These are phyloP conservation scores for Volvox carteri DNA, from an alignment of 163 green algal genomes.

Conservation along the genomic window DNA sequence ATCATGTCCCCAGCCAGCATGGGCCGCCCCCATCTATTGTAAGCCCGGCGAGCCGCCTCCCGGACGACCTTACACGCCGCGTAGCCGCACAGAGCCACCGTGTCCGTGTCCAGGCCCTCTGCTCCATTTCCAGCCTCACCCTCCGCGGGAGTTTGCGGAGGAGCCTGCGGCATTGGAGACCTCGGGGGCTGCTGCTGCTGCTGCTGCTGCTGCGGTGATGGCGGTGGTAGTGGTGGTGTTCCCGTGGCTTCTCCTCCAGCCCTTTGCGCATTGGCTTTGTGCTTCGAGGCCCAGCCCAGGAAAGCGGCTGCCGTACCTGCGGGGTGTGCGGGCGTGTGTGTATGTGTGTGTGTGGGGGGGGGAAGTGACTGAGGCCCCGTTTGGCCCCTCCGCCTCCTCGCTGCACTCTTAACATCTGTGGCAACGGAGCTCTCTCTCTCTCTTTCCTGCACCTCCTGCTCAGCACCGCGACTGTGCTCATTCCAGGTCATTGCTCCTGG, in stretches of 20 bases:
- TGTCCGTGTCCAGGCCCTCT: background rate
- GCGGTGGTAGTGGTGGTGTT: background rate
- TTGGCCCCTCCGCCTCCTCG: too few relatives aligned
- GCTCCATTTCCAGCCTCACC: background rate
- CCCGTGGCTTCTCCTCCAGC: too few relatives aligned
- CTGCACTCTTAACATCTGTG: too few relatives aligned
- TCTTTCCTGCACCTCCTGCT: too few relatives aligned
- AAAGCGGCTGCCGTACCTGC: slow-evolving; percentile 49
- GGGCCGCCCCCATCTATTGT: background rate
- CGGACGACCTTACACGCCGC: slow-evolving; percentile 41
- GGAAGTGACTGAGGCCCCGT: too few relatives aligned
- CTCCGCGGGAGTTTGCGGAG: background rate
- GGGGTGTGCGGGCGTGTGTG: too few relatives aligned
- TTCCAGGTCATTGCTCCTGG: too few relatives aligned
- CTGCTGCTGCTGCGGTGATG: background rate
- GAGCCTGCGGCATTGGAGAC: background rate
- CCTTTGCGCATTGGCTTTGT: too few relatives aligned
- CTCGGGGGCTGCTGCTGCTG: background rate
- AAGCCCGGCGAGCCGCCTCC: background rate
- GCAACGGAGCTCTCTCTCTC: too few relatives aligned
- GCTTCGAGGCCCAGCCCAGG: slow-evolving; percentile 46
- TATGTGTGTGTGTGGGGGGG: too few relatives aligned
- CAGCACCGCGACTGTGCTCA: too few relatives aligned
- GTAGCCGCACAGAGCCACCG: slow-evolving; percentile 18
- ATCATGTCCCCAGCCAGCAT: slow-evolving; percentile 55